Percentiles rank a stretch among this genome's conserved stretches.
These are phyloP conservation scores for Vitis cinerea DNA, from an alignment of 164 flowering plant genomes.

Conservation along the genomic window DNA sequence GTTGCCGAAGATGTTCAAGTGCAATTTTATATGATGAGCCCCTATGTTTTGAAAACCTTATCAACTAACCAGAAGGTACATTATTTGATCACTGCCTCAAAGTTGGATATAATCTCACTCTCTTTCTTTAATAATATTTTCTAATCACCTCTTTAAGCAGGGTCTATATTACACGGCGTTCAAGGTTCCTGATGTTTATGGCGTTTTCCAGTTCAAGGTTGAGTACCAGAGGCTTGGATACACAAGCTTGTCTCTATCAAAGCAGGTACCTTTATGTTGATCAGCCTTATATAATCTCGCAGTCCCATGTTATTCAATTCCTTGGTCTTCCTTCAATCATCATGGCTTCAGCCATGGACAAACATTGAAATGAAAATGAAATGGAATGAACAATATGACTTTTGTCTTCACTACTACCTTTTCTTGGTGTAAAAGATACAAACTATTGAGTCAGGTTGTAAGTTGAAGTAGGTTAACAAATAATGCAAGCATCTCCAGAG, in stretches of 20 bases:
- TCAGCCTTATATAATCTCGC: no score
- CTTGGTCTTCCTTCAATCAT: no score
- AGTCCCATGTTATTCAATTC: no score
- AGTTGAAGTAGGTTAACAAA: no score
- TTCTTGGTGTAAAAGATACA: no score
- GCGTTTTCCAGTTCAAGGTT: slow-evolving; percentile 97
- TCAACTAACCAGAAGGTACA: slow-evolving; percentile 77
- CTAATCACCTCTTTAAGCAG: slow-evolving; percentile 40
- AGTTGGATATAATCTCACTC: not conserved
- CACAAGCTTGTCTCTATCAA: slow-evolving; percentile 76
- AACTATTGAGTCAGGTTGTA: no score
- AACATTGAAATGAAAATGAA: no score
- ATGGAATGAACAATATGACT: no score
- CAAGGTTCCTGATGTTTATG: slow-evolving; percentile 98
- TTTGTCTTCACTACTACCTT: no score
- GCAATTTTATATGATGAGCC: slow-evolving; percentile 99
- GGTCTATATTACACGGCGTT: slow-evolving; percentile 73
- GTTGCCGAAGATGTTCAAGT: slow-evolving; percentile 90
- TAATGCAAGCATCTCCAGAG: no score
- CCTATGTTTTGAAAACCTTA: slow-evolving; percentile 87
- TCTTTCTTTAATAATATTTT: not conserved
- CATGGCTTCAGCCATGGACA: no score
- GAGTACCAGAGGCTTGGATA: slow-evolving; percentile 93
- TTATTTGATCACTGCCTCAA: not conserved
- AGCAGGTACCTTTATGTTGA: slow-evolving; percentile 67